Conservation (phyloP, 1,284 basidiomycete species). For the Entoloma clypeatum region DNA sequence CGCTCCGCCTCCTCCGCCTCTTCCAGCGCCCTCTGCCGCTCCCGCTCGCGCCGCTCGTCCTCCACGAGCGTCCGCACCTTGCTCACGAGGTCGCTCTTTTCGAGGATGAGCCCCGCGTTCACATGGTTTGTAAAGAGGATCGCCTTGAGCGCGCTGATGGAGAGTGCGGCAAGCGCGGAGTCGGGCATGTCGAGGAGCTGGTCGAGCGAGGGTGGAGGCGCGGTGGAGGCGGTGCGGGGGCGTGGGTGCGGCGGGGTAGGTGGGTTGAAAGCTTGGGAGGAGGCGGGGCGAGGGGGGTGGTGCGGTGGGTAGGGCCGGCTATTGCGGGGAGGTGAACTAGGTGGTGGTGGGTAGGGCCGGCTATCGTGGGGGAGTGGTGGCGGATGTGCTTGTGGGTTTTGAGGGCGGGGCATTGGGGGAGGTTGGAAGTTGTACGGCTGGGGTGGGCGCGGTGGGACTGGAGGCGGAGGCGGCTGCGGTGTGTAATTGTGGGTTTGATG, state of each 20-base stretch:
- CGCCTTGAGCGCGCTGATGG: slow-evolving; percentile 66
- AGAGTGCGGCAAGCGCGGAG: slow-evolving; percentile 53
- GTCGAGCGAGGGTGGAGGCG: slow-evolving; percentile 42
- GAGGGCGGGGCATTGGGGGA: slow-evolving; percentile 20
- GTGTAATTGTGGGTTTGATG: slow-evolving; percentile 20
- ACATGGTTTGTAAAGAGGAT: slow-evolving; percentile 77
- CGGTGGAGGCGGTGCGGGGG: slow-evolving; percentile 33
- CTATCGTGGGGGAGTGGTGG: slow-evolving; percentile 15
- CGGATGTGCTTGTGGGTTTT: slow-evolving; percentile 15
- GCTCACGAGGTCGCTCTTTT: slow-evolving; percentile 49
- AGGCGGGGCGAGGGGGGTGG: slow-evolving; percentile 19
- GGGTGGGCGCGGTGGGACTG: slow-evolving; percentile 17
- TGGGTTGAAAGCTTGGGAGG: slow-evolving; percentile 20
- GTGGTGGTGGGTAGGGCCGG: slow-evolving; percentile 14
- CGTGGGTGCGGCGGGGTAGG: slow-evolving; percentile 25
- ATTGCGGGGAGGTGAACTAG: slow-evolving; percentile 20
- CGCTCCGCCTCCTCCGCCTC: slow-evolving; percentile 21
- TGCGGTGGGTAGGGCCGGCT: slow-evolving; percentile 17
- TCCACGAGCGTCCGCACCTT: slow-evolving; percentile 21
- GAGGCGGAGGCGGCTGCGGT: slow-evolving; percentile 20
- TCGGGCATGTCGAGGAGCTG: slow-evolving; percentile 60
- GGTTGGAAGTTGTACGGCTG: slow-evolving; percentile 23
- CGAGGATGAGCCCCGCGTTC: slow-evolving; percentile 53
- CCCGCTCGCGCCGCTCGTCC: slow-evolving; percentile 13
- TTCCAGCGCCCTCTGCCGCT: slow-evolving; percentile 24